Percentiles rank a stretch among this genome's conserved stretches.
Evolutionary conservation across 768 basidiomycete genomes (phyloP).

Genomic region (Thelephora ganbajun): DNA sequence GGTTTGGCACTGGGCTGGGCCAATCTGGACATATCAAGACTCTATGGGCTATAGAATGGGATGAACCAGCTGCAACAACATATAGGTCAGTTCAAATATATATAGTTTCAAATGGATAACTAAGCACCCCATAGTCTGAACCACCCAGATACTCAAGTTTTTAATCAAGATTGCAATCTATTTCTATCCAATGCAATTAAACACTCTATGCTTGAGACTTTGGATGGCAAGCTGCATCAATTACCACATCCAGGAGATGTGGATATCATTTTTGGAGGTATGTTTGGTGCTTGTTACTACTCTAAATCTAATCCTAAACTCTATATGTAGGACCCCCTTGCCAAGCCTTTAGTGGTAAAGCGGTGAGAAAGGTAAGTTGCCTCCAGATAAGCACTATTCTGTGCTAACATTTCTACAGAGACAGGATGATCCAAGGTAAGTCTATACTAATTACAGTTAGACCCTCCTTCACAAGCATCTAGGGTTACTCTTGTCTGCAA

Average conservation of each 20-base stretch:
- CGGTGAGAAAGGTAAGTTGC: too few species aligned
- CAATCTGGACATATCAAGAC: slow-evolving; percentile 49
- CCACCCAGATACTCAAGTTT: slow-evolving; percentile 45
- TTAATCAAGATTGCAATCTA: slow-evolving; percentile 48
- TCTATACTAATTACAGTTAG: not conserved
- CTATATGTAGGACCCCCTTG: slow-evolving; percentile 50
- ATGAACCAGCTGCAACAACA: slow-evolving; percentile 47
- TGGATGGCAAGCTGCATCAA: slow-evolving; percentile 24
- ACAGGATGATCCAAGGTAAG: slow-evolving; percentile 46
- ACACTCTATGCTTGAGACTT: slow-evolving; percentile 22
- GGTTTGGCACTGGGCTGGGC: slow-evolving; percentile 54
- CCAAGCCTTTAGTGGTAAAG: slow-evolving; percentile 50
- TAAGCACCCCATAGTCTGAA: slow-evolving; percentile 31
- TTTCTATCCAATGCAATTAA: slow-evolving; percentile 45
- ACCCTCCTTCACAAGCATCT: too few species aligned
- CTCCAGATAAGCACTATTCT: too few species aligned
- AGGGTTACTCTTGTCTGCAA: slow-evolving; percentile 54
- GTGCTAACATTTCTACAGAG: slow-evolving; percentile 20
- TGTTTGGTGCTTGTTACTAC: slow-evolving; percentile 9
- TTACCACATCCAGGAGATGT: slow-evolving; percentile 49
- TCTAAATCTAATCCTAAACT: not conserved
- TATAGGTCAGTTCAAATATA: slow-evolving; percentile 29
- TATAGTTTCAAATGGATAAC: not conserved
- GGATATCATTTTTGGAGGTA: slow-evolving; percentile 66
- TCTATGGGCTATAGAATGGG: slow-evolving; percentile 56